Base-by-base conservation (phyloP, 345 rosid species). In the Brassica juncea region DNA sequence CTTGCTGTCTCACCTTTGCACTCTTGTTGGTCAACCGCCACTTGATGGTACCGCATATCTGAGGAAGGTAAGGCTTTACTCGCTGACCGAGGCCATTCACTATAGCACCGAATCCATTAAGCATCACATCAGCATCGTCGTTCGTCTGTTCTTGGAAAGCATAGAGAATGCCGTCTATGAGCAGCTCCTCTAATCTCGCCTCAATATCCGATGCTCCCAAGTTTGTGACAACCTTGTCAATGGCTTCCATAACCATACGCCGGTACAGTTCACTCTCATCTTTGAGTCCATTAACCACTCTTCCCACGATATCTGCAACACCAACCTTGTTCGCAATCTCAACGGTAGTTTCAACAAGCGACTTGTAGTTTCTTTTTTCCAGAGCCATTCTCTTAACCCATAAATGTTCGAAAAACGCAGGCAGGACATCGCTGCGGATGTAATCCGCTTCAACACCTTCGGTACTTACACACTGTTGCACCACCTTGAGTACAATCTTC, bases 1-100 rank as follows among this genome's bases (percentile, higher is more conserved):
- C 97, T 82, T 96, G 99, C 73, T 96, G 98, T 80, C 99, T 87
- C 49, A 95, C 99, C 86, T 96, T 96, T n/a, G 99, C 98, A 71
- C 97, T 91, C 85, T 93, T 93, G 91, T 92, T 93, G 87, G 93
- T 96, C 87, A 96, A 66, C 16, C 99, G 91, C 99, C 99, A 96
- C 88, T 96, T 96, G 57, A 96, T 93, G 78, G 99, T 93, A 85
- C 98, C 99, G 83, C 99, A 96, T 47, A 96, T 93, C 89, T 96
- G 99, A 19, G 99, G 99, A 84, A 96, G 97, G 74, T 93, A 96
- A 54, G 98, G 98, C 80, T 96, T 96, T 77, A 93, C 99, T 75
- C 98, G 86, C 86, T 88, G 97, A 65, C 99, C 98, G 69, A 96
- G 97, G 67, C 94, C 82, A 85, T 93, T 96, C 80, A 96, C 99